These are phyloP conservation scores for Guadua angustifolia DNA, from an alignment of 176 grass and related monocot species.

Conservation along the genomic window DNA sequence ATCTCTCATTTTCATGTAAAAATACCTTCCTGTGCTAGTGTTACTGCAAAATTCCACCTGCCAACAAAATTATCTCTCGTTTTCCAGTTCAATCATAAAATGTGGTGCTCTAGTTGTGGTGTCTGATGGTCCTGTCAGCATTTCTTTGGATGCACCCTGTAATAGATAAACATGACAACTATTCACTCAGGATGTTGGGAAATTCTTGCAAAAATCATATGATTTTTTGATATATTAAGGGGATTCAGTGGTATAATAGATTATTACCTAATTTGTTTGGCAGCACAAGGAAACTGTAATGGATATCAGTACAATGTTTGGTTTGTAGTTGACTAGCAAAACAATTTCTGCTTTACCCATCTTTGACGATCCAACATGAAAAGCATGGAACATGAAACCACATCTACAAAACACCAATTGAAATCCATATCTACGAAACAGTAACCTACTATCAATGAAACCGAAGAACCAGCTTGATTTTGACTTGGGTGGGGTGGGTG, in stretches of 20 bases:
- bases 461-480: too few species aligned
- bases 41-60: background rate
- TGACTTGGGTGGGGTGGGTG: too few species aligned
- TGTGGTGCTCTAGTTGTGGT: background rate
- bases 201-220: background rate
- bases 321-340: background rate
- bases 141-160: conserved; percentile 2
- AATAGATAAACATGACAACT: conserved; percentile 21
- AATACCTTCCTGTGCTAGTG: conserved; percentile 8
- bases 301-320: background rate
- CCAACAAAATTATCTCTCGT: background rate
- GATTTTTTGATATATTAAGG: background rate
- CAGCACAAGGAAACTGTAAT: background rate
- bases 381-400: too few species aligned
- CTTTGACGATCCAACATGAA: background rate
- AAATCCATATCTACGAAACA: too few species aligned
- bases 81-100: conserved; percentile 22
- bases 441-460: too few species aligned
- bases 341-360: background rate
- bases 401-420: too few species aligned
- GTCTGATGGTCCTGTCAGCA: background rate
- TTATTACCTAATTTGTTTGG: background rate
- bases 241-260: background rate
- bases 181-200: background rate
- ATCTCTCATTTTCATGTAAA: too few species aligned